A percentile compares a stretch with the other conserved stretches of the same genome.
Evolutionary conservation across 306 rosid species (phyloP).

Genomic region (Vigna hirtella): DNA sequence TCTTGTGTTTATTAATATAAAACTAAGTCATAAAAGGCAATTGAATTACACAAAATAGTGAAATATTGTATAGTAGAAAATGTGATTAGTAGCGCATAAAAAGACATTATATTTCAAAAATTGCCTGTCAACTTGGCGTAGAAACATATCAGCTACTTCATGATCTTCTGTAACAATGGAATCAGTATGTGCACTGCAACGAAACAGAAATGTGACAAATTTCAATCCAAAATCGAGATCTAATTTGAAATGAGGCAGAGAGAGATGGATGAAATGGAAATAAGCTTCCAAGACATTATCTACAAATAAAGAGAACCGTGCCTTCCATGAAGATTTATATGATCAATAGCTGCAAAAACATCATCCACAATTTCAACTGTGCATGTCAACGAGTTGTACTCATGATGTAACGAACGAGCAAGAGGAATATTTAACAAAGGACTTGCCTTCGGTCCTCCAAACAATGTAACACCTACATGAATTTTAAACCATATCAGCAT

Average conservation of each 20-base stretch:
- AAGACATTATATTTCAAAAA: background rate
- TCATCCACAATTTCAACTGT: constrained; percentile 88
- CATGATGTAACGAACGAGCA: constrained; percentile 79
- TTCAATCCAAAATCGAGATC: constrained; percentile 4
- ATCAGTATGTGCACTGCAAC: constrained; percentile 95
- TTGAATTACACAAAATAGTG: constrained; percentile 16
- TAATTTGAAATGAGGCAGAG: background rate
- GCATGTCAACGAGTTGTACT: constrained; percentile 90
- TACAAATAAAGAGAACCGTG: constrained; percentile 49
- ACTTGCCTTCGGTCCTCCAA: constrained; percentile 91
- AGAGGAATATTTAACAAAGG: constrained; percentile 68
- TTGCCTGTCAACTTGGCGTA: constrained; percentile 91
- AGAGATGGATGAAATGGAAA: constrained; percentile 38
- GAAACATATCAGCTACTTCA: constrained; percentile 71
- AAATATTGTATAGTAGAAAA: constrained; percentile 10
- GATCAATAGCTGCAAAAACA: constrained; percentile 79
- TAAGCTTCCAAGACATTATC: constrained; percentile 32
- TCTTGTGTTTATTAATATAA: constrained; percentile 33
- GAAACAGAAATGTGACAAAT: constrained; percentile 32
- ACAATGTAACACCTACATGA: constrained; percentile 75
- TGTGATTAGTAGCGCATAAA: background rate
- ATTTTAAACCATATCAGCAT: constrained; percentile 19
- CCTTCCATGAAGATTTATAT: constrained; percentile 95
- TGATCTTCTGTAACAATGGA: constrained; percentile 80
- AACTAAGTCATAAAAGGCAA: background rate